These are phyloP conservation scores for Moricandia arvensis DNA, from an alignment of 345 rosid genomes.

Conservation along the genomic window DNA sequence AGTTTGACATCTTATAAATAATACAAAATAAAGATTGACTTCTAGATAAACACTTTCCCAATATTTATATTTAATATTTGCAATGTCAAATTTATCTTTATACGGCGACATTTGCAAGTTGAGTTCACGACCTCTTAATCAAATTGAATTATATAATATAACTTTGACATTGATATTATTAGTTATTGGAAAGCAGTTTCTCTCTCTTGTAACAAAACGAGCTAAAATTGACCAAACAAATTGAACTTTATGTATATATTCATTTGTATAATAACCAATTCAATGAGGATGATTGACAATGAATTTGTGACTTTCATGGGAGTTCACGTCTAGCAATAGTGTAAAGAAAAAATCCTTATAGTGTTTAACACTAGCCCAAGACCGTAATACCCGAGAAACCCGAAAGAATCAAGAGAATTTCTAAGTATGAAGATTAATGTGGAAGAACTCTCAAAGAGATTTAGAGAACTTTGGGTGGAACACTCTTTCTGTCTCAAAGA, in stretches of 20 bases:
- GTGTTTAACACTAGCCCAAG: no score
- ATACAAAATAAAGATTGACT: neutral
- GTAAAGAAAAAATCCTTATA: no score
- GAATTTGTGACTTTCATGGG: neutral
- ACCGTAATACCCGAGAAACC: no score
- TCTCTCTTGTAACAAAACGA: neutral
- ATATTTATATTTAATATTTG: neutral
- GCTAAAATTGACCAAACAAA: neutral
- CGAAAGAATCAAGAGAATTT: no score
- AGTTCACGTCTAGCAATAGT: neutral
- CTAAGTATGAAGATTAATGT: no score
- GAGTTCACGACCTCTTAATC: conserved; percentile 24
- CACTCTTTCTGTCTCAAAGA: no score
- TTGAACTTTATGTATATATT: neutral
- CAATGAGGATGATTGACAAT: conserved; percentile 8
- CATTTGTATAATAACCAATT: neutral
- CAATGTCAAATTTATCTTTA: neutral
- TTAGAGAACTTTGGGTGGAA: no score
- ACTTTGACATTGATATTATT: conserved; percentile 4
- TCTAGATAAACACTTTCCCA: neutral
- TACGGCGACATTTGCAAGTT: conserved; percentile 2
- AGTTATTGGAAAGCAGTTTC: neutral
- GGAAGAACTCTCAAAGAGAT: no score
- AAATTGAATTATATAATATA: neutral
- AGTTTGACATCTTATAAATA: neutral